Evolutionary conservation across 2,329 filamentous ascomycete species (phyloP), one percentile per base, ranked within the genome.

Genomic region (Aspergillus sp.): DNA sequence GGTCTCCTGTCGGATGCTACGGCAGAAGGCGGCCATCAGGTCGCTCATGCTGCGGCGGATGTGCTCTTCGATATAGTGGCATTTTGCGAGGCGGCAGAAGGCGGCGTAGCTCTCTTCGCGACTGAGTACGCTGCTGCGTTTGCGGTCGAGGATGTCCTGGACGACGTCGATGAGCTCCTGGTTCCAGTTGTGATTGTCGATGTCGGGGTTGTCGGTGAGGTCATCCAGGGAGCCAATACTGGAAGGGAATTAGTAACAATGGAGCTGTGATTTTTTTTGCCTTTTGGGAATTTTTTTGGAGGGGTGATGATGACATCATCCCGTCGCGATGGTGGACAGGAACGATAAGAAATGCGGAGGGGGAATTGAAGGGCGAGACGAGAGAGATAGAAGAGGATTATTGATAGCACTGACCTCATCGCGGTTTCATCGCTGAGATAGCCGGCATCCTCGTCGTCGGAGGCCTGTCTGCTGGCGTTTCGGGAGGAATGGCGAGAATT

Each of bases 111-210:
- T 81, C 38, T 82, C 77, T 62, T 90, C 87, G 48, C 90, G 83
- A 19, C 84, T 83, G 56, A 88, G 82, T 20, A 80, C 82, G 59
- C 85, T 90, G 70, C 86, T 90, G 59, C 87, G 84, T 78, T 95
- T 95, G 62, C 89, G 85, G 60, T 89, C 84, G 50, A 87, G 78
- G 24, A 95, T 82, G 60, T 88, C 84, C 45, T 86, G 79, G 56
- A 95, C 84, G 52, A 86, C 82, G 56, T 85, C 81, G 24, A 79
- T 76, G 32, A 92, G 73, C 51, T 83, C 80, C 14, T 82, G 73
- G 43, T 84, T 80, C 81, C 88, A 89, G 17, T 76, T 75, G 22
- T 79, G 79, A 45, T 78, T 73, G 11, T 81, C 79, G 48, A 48
- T 16, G 4, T 83, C 81, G n/a, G 78, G 77, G 41, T 74, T 73